Evolutionary conservation across 257 asterid genomes (phyloP).

Genomic region (Salvia miltiorrhiza): DNA sequence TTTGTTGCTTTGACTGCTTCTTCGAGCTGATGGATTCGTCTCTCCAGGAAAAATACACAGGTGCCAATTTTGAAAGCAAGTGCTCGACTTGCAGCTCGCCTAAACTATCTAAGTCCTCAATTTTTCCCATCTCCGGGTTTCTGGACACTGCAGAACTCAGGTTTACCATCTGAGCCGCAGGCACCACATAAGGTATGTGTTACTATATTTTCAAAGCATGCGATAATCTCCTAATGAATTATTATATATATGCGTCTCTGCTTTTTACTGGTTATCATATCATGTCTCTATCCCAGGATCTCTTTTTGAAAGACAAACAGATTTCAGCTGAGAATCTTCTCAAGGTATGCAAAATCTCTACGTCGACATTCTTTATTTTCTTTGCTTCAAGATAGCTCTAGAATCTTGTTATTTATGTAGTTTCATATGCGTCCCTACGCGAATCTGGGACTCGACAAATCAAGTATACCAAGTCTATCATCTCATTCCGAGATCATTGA

Average conservation of each 20-base stretch:
- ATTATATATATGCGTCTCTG: not conserved
- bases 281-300: conserved; percentile 45
- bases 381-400: not conserved
- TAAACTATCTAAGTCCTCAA: conserved; percentile 84
- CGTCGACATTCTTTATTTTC: too few species aligned
- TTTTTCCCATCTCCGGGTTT: conserved; percentile 94
- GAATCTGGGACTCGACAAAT: conserved; percentile 78
- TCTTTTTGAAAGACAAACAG: conserved; percentile 32
- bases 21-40: conserved; percentile 18
- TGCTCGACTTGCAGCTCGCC: conserved; percentile 78
- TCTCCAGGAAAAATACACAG: conserved; percentile 77
- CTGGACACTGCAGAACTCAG: conserved; percentile 53
- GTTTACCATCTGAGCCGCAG: conserved; percentile 26
- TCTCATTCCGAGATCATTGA: conserved; percentile 55
- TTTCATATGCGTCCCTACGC: conserved; percentile 79
- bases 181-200: conserved; percentile 39
- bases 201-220: not conserved
- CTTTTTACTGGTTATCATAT: conserved; percentile 18
- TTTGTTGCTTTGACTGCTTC: conserved; percentile 9
- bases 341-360: conserved; percentile 50
- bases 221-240: not conserved
- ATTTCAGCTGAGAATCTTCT: conserved; percentile 93
- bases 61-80: conserved; percentile 84
- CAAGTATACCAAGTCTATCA: conserved; percentile 52
- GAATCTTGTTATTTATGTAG: conserved; percentile 29